A percentile compares a stretch with the other conserved stretches of the same genome.
These are phyloP conservation scores for Nitzschia putrida DNA, from an alignment of 108 stramenopile species.

Conservation along the genomic window DNA sequence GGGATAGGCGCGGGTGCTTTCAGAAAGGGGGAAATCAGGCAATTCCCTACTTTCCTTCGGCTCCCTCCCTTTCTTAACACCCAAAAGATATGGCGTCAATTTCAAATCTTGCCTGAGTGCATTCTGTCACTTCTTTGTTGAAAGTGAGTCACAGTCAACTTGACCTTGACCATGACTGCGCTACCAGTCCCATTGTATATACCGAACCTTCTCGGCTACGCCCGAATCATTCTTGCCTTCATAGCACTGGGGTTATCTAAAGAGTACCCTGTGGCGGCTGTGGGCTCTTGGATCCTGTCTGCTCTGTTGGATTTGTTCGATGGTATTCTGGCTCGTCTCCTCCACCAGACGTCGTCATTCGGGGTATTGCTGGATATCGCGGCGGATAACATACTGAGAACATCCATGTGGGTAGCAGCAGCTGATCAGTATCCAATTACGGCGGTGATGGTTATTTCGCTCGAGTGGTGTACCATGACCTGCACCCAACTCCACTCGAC, in stretches of 20 bases:
- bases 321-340: conserved; percentile 51
- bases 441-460: conserved; percentile 27
- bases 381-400: conserved; percentile 64
- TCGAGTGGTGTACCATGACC: conserved; percentile 72
- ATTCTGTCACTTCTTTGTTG: no score
- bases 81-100: no score
- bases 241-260: conserved; percentile 35
- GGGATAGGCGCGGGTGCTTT: no score
- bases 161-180: neutral
- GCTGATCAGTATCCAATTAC: neutral
- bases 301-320: conserved; percentile 58
- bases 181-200: conserved; percentile 45
- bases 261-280: conserved; percentile 26
- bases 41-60: no score
- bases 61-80: no score
- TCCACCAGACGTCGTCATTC: conserved; percentile 62
- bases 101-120: no score
- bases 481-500: conserved; percentile 46
- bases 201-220: conserved; percentile 63
- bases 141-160: neutral
- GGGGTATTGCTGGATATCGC: conserved; percentile 61
- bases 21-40: no score
- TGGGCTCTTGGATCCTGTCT: conserved; percentile 50
- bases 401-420: conserved; percentile 54
- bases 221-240: conserved; percentile 52